These are phyloP conservation scores for Nothophaeocryptopus gaeumannii DNA, from an alignment of 2,329 filamentous ascomycete species.

Conservation along the genomic window DNA sequence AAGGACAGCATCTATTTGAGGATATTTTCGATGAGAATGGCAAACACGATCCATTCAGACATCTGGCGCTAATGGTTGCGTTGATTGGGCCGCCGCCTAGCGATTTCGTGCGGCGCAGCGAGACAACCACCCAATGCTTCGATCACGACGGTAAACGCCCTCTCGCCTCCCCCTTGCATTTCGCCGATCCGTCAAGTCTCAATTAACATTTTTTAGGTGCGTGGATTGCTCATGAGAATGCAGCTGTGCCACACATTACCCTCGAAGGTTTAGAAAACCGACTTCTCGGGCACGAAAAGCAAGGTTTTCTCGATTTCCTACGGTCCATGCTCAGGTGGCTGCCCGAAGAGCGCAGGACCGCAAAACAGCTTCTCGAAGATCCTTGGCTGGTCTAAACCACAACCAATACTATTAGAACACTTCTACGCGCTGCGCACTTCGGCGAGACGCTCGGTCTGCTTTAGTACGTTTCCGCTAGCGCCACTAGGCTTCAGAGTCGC, in stretches of 20 bases:
- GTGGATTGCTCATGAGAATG: not conserved
- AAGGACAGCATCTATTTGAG: constrained; percentile 34
- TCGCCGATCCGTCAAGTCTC: not conserved
- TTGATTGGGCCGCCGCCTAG: constrained; percentile 27
- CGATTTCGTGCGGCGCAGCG: constrained; percentile 14
- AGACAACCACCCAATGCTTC: not conserved
- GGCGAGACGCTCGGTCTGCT: too few species aligned
- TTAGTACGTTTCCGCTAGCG: too few species aligned
- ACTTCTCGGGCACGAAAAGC: constrained; percentile 32
- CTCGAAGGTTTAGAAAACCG: not conserved
- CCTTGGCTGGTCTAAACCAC: constrained; percentile 40
- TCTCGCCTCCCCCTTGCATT: not conserved
- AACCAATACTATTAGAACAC: too few species aligned
- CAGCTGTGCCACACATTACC: not conserved
- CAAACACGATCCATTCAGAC: constrained; percentile 3
- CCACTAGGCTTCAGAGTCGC: too few species aligned
- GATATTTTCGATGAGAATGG: constrained; percentile 23
- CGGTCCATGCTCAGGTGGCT: constrained; percentile 40
- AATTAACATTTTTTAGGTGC: not conserved
- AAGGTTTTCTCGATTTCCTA: constrained; percentile 37
- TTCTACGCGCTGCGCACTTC: too few species aligned
- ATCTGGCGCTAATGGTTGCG: constrained; percentile 31
- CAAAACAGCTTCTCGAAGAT: constrained; percentile 39
- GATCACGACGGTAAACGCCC: not conserved
- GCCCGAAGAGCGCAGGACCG: constrained; percentile 39